phyloP scores from a whole-genome alignment of 2,329 filamentous ascomycete genomes.

The Aureobasidium zeae region DNA sequence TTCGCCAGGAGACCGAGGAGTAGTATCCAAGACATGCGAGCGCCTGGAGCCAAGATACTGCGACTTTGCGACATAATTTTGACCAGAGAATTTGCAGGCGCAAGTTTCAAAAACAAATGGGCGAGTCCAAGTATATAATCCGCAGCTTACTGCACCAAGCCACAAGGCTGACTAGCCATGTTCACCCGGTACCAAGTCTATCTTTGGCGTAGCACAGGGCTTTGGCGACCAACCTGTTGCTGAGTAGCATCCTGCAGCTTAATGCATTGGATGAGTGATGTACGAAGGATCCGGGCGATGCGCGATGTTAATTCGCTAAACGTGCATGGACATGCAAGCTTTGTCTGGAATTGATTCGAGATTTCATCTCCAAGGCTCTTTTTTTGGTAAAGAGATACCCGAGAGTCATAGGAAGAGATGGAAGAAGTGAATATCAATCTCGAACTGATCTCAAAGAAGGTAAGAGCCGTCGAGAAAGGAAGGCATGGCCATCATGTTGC shows the following conservation, averaged over 20 bases:
- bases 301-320: not conserved
- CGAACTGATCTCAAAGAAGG: too few relatives aligned
- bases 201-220: not conserved
- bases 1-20: not conserved
- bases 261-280: not conserved
- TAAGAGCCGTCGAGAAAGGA: too few relatives aligned
- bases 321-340: not conserved
- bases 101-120: not conserved
- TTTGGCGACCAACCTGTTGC: not conserved
- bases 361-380: too few relatives aligned
- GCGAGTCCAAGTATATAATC: not conserved
- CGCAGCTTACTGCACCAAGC: not conserved
- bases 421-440: too few relatives aligned
- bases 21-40: conserved; percentile 1
- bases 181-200: not conserved
- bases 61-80: too few relatives aligned
- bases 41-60: too few relatives aligned
- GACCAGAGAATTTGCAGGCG: too few relatives aligned
- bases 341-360: not conserved
- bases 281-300: conserved; percentile 3
- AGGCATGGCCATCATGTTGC: too few relatives aligned
- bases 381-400: too few relatives aligned
- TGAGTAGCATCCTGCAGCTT: not conserved
- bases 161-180: not conserved
- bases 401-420: too few relatives aligned